Evolutionary conservation across 2,329 filamentous ascomycete species (phyloP).

Genomic region (Trematosphaeria pertusa): DNA sequence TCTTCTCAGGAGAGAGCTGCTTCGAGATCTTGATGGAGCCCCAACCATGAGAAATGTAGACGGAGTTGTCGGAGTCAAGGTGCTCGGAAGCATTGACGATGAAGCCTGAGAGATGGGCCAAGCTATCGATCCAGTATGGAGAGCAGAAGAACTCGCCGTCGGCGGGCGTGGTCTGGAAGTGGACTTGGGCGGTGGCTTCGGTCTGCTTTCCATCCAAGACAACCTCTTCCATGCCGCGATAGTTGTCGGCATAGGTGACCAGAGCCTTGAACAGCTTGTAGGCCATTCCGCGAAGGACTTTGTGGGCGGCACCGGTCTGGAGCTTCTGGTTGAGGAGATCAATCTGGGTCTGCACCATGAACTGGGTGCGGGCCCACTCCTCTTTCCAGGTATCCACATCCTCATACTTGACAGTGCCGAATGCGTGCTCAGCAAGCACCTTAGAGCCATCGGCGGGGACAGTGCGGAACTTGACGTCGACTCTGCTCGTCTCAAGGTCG

Average conservation of each 20-base stretch:
- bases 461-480: constrained; percentile 64
- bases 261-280: constrained; percentile 75
- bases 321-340: constrained; percentile 73
- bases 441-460: constrained; percentile 65
- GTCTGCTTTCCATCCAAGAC: constrained; percentile 63
- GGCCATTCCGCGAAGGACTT: constrained; percentile 75
- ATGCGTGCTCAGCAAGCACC: constrained; percentile 66
- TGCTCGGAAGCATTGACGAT: constrained; percentile 67
- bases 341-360: constrained; percentile 61
- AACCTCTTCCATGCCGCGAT: constrained; percentile 65
- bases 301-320: constrained; percentile 70
- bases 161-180: constrained; percentile 61
- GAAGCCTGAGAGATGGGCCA: constrained; percentile 65
- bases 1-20: constrained; percentile 58
- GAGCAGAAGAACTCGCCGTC: constrained; percentile 65
- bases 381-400: constrained; percentile 66
- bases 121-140: constrained; percentile 66
- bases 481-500: constrained; percentile 62
- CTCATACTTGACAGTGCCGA: constrained; percentile 68
- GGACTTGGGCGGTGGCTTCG: constrained; percentile 62
- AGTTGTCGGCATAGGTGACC: constrained; percentile 64
- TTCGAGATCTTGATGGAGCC: constrained; percentile 64
- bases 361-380: constrained; percentile 72
- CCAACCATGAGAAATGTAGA: constrained; percentile 70
- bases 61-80: constrained; percentile 64